Evolutionary conservation across 768 basidiomycete genomes (phyloP), one percentile per base, ranked within the genome.

Genomic region (Amanita rubescens): DNA sequence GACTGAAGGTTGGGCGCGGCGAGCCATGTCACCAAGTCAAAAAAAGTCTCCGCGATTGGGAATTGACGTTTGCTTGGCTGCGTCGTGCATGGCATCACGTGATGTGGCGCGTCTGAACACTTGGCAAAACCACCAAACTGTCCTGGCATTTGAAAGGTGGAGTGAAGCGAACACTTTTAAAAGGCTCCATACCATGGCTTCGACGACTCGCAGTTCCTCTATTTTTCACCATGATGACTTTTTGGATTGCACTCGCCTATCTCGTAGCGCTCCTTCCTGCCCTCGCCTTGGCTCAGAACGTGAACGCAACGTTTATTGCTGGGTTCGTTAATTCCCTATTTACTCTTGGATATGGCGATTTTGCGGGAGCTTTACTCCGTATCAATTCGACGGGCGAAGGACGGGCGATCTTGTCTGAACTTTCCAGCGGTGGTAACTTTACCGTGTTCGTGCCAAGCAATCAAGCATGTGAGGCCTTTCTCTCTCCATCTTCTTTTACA

Each of bases 371-470:
- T 30, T 67, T 76, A 5, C 53, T 61, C 14, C 63, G 62, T 39
- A 63, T 84, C 62, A 79, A 80, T 46, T 58, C 65, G 25, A 78
- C 76, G 14, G 48, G 65, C 12, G 61, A 55, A 6, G 85, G 80
- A 5, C 64, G 70, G 53, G 57, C 61, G 15, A 62, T 84, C n/a
- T 65, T 84, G 32, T 43, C 60, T 5, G 57, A 71, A 51, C 65
- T 82, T n/a, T 62, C 72, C 1, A 65, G 63, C 25, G 78, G 76
- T 22, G 41, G 9, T 4, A 68, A 75, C 35, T 72, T 67, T 54
- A 77, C 80, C 0, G 56, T 86, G 12, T 85, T 86, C 60, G 80
- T 78, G 0, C 82, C 84, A 3, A 73, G 64, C 48, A 72, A 86
- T 58, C 59, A 61, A 1, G 84, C 86, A 4, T 73, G 82, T 83